Percentiles rank a stretch among this genome's conserved stretches.
Conservation (phyloP, 192 early-diverging fungal species). For the Backusella circina region DNA sequence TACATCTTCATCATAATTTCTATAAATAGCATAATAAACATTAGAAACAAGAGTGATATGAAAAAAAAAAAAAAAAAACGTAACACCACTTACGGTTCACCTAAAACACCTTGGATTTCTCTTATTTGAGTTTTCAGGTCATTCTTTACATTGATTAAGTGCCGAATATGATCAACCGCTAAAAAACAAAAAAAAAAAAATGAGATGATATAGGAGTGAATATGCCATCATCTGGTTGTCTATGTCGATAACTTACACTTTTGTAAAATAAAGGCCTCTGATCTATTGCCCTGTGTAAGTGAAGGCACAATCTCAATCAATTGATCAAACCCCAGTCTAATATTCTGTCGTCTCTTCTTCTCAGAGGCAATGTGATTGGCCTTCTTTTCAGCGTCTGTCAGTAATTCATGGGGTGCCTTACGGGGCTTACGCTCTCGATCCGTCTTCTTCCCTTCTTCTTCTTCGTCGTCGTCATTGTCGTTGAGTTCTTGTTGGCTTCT, state of each 20-base stretch:
- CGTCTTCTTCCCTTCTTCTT: neutral
- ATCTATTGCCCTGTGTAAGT: conserved; percentile 76
- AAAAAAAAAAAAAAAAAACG: neutral
- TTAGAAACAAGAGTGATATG: neutral
- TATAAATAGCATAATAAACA: conserved; percentile 9
- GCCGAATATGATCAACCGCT: conserved; percentile 77
- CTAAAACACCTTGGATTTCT: conserved; percentile 44
- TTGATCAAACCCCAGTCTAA: conserved; percentile 85
- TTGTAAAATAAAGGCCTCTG: conserved; percentile 83
- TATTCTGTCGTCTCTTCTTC: conserved; percentile 90
- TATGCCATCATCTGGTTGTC: neutral
- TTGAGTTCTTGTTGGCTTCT: neutral
- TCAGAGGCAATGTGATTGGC: conserved; percentile 95
- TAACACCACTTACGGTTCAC: conserved; percentile 42
- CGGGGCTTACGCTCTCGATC: conserved; percentile 14
- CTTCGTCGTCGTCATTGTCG: neutral
- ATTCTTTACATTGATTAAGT: conserved; percentile 58
- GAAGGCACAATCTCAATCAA: conserved; percentile 85
- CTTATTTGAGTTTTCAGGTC: conserved; percentile 52
- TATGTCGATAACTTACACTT: conserved; percentile 49
- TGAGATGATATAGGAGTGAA: neutral
- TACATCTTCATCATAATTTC: conserved; percentile 29
- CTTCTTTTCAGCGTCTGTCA: conserved; percentile 90
- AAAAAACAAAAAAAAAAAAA: neutral
- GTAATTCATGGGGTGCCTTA: conserved; percentile 59